These are phyloP conservation scores for Dactylis glomerata DNA, from an alignment of 176 grass and related monocot genomes.

Conservation along the genomic window DNA sequence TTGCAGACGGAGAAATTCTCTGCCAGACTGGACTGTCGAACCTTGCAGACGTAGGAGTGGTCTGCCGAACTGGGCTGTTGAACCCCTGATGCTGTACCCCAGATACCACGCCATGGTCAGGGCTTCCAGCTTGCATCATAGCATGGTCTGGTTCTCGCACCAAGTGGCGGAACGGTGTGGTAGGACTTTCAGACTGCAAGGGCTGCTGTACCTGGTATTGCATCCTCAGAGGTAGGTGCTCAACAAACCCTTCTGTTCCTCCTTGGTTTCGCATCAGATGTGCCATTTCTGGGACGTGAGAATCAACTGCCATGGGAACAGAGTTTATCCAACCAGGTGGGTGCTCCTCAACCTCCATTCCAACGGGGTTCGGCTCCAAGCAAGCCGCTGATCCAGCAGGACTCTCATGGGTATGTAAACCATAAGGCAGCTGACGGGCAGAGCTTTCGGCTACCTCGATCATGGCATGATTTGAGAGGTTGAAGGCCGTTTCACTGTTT, in stretches of 20 bases:
- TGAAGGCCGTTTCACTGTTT: not conserved
- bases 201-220: not conserved
- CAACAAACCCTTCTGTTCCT: not conserved
- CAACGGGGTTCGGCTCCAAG: not conserved
- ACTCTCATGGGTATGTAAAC: not conserved
- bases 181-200: not conserved
- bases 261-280: not conserved
- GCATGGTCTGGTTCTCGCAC: not conserved
- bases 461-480: not conserved
- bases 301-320: not conserved
- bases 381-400: not conserved
- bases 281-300: not conserved
- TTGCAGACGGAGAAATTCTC: not conserved
- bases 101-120: not conserved
- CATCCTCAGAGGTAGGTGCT: not conserved
- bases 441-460: not conserved
- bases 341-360: slow-evolving; percentile 5
- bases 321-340: not conserved
- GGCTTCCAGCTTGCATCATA: not conserved
- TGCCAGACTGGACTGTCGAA: not conserved
- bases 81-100: not conserved
- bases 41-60: not conserved
- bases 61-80: not conserved
- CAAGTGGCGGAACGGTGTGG: not conserved
- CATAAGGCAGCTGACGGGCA: not conserved